phyloP scores from a whole-genome alignment of 495 filamentous ascomycete genomes.

The Penicillium bovifimosum region DNA sequence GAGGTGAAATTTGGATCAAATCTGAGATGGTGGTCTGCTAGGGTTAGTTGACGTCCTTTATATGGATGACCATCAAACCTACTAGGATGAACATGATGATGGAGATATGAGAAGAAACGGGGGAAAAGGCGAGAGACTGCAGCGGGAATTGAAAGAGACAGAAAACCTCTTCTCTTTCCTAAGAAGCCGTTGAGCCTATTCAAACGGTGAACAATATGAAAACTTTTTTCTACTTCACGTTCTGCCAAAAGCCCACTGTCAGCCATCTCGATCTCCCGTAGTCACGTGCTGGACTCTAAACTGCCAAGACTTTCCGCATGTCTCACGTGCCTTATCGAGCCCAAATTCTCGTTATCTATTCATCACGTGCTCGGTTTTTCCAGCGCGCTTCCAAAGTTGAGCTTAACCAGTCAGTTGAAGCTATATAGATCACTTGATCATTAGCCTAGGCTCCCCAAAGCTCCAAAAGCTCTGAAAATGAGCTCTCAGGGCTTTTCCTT shows the following conservation, averaged over 20 bases:
- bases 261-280: neutral
- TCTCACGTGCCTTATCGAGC: neutral
- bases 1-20: constrained; percentile 81
- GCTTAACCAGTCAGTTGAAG: neutral
- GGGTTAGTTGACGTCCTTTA: constrained; percentile 12
- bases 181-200: neutral
- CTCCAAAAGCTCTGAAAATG: constrained; percentile 31
- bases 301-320: no score
- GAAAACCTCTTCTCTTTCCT: neutral
- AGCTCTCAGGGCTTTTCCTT: constrained; percentile 47
- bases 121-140: neutral
- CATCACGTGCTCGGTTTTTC: neutral
- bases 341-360: neutral
- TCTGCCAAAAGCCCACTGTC: neutral
- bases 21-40: constrained; percentile 69
- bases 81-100: constrained; percentile 55
- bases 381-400: neutral
- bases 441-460: constrained; percentile 19
- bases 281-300: neutral
- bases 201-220: constrained; percentile 1
- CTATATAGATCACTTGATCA: neutral
- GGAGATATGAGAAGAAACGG: neutral
- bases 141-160: neutral
- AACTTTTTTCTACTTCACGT: constrained; percentile 5
- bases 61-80: constrained; percentile 13